Percentiles rank a stretch among this genome's conserved stretches.
Evolutionary conservation across 768 basidiomycete species (phyloP).

Genomic region (Rhizopogon sp.): DNA sequence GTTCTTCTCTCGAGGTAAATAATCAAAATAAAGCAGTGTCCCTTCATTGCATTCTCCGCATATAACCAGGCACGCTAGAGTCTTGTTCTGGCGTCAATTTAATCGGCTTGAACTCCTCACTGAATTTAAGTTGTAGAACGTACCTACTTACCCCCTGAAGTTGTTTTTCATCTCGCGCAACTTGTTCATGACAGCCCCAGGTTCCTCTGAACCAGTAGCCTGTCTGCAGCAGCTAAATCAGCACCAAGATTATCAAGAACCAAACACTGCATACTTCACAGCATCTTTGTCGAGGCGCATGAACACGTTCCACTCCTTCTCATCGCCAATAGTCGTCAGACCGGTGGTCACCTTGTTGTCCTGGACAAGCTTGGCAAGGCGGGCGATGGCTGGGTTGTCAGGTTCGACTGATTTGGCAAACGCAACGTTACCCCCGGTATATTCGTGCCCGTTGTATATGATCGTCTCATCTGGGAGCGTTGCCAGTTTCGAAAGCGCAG

Average conservation of each 20-base stretch:
- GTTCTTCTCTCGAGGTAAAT: no score
- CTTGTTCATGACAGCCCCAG: conserved; percentile 63
- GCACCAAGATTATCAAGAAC: neutral
- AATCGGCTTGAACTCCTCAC: neutral
- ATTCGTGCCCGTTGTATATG: conserved; percentile 90
- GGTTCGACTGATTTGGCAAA: conserved; percentile 68
- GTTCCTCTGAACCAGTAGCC: conserved; percentile 37
- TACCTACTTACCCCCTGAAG: conserved; percentile 53
- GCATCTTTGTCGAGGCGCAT: conserved; percentile 69
- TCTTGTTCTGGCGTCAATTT: neutral
- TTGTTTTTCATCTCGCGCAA: conserved; percentile 84
- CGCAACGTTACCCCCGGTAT: conserved; percentile 68
- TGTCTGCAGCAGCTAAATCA: conserved; percentile 33
- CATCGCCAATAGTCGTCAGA: conserved; percentile 84
- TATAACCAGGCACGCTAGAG: neutral
- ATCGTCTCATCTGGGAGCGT: conserved; percentile 75
- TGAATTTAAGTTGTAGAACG: neutral
- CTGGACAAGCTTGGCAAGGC: conserved; percentile 53
- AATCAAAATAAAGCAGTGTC: neutral
- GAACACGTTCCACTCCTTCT: conserved; percentile 94
- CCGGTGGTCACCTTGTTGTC: conserved; percentile 69
- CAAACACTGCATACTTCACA: conserved; percentile 48
- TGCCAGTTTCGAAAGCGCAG: conserved; percentile 61
- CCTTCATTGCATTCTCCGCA: neutral
- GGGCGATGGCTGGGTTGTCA: conserved; percentile 52